These are phyloP conservation scores for Eucalyptus regnans DNA, from an alignment of 345 rosid species.

Conservation along the genomic window DNA sequence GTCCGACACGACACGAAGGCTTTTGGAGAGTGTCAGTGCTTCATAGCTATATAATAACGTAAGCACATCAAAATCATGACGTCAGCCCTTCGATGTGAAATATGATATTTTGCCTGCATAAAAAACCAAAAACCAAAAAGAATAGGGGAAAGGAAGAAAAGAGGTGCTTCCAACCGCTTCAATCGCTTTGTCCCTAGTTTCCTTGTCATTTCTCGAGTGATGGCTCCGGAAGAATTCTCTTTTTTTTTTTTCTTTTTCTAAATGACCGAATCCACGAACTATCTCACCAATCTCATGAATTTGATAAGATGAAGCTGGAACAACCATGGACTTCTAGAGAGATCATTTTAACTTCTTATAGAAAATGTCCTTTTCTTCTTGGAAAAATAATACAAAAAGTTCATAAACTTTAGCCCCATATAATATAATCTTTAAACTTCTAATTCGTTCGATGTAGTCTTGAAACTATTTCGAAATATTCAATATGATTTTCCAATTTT, in stretches of 20 bases:
- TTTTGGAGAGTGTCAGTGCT: too few relatives aligned
- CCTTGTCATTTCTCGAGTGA: not conserved
- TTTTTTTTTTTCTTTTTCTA: not conserved
- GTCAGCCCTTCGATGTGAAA: not conserved
- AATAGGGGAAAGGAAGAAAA: not conserved
- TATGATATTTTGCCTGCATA: not conserved
- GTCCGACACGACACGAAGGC: too few relatives aligned
- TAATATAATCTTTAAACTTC: not conserved
- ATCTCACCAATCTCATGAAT: not conserved
- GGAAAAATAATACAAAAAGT: not conserved
- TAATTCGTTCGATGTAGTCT: rapidly evolving
- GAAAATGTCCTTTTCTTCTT: not conserved
- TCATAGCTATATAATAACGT: not conserved
- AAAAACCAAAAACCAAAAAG: not conserved
- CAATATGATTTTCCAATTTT: rapidly evolving
- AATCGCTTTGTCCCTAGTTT: not conserved
- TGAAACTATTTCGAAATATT: not conserved
- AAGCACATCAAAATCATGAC: not conserved
- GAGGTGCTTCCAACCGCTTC: not conserved
- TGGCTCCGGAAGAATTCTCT: not conserved
- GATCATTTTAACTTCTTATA: not conserved
- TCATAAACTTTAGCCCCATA: not conserved
- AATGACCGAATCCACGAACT: too few relatives aligned
- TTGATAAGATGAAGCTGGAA: not conserved
- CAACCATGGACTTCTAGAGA: not conserved